Evolutionary conservation across 2,329 filamentous ascomycete species (phyloP).

Genomic region (Paecilomyces dactylethromorphus): DNA sequence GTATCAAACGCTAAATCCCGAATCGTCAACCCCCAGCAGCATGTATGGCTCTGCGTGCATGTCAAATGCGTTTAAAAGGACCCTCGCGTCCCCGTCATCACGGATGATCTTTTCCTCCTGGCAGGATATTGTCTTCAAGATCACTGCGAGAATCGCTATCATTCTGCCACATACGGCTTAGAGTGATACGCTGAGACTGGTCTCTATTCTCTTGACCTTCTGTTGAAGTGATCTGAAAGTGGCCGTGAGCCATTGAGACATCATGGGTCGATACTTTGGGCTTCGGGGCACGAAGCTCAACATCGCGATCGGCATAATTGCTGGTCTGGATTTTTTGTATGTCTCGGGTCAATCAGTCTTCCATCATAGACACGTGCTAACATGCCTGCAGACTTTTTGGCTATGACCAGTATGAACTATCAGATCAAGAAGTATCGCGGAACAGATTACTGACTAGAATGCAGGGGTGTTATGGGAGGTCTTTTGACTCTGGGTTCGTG

Average conservation of each 20-base stretch:
- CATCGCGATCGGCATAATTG: constrained; percentile 63
- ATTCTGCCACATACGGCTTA: neutral
- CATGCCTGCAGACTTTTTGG: constrained; percentile 40
- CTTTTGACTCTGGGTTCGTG: constrained; percentile 64
- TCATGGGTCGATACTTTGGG: constrained; percentile 51
- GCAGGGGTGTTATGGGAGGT: constrained; percentile 62
- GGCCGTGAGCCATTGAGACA: constrained; percentile 4
- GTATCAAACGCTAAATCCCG: neutral
- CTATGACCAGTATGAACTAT: constrained; percentile 53
- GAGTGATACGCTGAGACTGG: neutral
- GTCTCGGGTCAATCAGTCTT: constrained; percentile 2
- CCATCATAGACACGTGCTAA: constrained; percentile 1
- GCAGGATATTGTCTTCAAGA: constrained; percentile 8
- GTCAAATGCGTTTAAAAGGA: neutral
- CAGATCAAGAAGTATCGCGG: neutral
- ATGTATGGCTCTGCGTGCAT: neutral
- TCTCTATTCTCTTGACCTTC: neutral
- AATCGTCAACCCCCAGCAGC: neutral
- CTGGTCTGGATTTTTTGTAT: constrained; percentile 63
- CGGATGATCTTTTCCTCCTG: neutral
- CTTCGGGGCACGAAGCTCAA: constrained; percentile 60
- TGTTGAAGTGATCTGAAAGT: neutral
- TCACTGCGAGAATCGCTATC: neutral
- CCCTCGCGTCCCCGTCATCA: neutral
- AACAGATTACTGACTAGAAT: constrained; percentile 8